Conservation (phyloP, 2,329 filamentous ascomycete species). For the Penicillium sp. region DNA sequence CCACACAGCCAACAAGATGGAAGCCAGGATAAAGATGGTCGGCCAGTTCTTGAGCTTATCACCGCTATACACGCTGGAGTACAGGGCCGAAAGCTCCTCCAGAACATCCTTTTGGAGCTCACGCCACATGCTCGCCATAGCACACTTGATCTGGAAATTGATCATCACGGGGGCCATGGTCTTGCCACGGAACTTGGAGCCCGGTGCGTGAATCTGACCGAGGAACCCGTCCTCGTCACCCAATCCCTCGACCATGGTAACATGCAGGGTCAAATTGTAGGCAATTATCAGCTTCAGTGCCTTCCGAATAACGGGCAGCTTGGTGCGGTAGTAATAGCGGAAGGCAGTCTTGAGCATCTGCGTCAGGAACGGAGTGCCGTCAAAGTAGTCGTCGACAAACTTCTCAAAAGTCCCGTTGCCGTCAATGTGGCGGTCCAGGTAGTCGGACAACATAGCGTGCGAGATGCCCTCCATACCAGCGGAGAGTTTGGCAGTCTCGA, state of each 20-base stretch:
- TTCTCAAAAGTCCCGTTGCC: conserved; percentile 83
- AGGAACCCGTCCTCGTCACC: conserved; percentile 72
- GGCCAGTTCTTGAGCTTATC: conserved; percentile 99
- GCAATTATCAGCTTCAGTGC: conserved; percentile 90
- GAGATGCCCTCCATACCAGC: conserved; percentile 86
- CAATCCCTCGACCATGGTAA: conserved; percentile 88
- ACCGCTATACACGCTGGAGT: conserved; percentile 96
- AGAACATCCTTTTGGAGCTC: conserved; percentile 94
- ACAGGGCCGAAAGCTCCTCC: conserved; percentile 84
- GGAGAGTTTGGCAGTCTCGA: conserved; percentile 81
- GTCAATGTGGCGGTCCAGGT: conserved; percentile 92
- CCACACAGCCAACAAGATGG: conserved; percentile 89
- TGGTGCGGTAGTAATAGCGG: conserved; percentile 84
- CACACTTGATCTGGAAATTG: conserved; percentile 99
- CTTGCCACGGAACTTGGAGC: conserved; percentile 84
- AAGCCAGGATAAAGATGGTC: conserved; percentile 95
- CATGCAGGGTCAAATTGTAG: conserved; percentile 91
- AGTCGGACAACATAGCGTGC: conserved; percentile 74
- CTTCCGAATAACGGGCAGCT: conserved; percentile 86
- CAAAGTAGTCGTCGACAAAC: conserved; percentile 94
- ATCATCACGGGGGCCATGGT: conserved; percentile 96
- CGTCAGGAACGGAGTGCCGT: conserved; percentile 89
- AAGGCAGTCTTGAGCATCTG: conserved; percentile 95
- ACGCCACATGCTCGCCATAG: conserved; percentile 96
- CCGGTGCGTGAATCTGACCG: conserved; percentile 79